phyloP scores from a whole-genome alignment of 345 rosid genomes.

The Rhizophora mangle region DNA sequence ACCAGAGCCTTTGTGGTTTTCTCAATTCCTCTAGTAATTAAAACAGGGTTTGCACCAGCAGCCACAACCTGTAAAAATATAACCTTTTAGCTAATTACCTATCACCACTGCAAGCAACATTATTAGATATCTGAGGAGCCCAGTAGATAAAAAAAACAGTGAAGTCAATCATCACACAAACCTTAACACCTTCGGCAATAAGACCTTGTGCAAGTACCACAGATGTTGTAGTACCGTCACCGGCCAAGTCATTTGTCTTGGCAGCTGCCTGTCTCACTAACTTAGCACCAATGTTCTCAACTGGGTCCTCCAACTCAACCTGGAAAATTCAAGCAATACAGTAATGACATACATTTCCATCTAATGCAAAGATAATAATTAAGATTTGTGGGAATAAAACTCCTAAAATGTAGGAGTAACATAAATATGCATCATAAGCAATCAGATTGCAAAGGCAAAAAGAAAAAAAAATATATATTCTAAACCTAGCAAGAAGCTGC shows the following conservation, averaged over 20 bases:
- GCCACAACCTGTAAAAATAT: constrained; percentile 68
- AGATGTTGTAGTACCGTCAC: constrained; percentile 97
- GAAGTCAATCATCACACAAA: constrained; percentile 19
- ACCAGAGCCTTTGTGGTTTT: constrained; percentile 87
- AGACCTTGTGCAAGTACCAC: constrained; percentile 99
- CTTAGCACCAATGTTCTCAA: constrained; percentile 97
- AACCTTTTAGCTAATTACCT: not conserved
- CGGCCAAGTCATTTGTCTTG: constrained; percentile 97
- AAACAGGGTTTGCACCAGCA: constrained; percentile 97
- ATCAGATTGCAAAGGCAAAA: too few relatives aligned
- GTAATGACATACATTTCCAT: not conserved
- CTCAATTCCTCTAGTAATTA: constrained; percentile 95
- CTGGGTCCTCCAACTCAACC: constrained; percentile 98
- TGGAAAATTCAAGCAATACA: constrained; percentile 19
- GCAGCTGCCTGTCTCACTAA: constrained; percentile 98
- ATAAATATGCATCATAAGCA: too few relatives aligned
- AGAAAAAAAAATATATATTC: too few relatives aligned
- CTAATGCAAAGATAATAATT: not conserved
- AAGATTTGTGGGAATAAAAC: not conserved
- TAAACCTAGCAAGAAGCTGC: too few relatives aligned
- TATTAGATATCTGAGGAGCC: not conserved
- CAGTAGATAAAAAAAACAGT: not conserved
- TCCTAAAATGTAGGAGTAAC: too few relatives aligned
- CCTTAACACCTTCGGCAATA: constrained; percentile 97
- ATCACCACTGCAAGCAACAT: not conserved